Conservation (phyloP, 2,329 filamentous ascomycete species). For the Pseudopyricularia javanii region DNA sequence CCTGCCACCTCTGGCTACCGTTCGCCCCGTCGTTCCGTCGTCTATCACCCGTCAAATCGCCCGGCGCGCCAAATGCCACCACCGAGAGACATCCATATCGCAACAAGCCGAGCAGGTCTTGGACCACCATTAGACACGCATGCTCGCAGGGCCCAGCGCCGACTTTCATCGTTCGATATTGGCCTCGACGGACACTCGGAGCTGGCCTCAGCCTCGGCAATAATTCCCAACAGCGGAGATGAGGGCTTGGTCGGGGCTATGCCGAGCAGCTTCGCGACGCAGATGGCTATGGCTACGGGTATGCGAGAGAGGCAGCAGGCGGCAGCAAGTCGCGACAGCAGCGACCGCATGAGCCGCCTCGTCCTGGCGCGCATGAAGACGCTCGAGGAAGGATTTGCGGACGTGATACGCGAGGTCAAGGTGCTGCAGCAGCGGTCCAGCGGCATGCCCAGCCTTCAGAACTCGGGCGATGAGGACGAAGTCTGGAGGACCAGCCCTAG, state of each 20-base stretch:
- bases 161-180: constrained; percentile 54
- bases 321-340: constrained; percentile 23
- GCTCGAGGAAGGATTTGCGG: constrained; percentile 78
- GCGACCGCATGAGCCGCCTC: constrained; percentile 63
- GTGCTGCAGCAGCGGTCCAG: constrained; percentile 35
- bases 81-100: constrained; percentile 28
- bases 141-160: constrained; percentile 23
- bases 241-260: constrained; percentile 47
- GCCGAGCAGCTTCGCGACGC: constrained; percentile 68
- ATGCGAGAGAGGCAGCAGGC: constrained; percentile 26
- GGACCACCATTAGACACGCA: constrained; percentile 26
- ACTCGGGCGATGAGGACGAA: constrained; percentile 31
- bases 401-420: constrained; percentile 73
- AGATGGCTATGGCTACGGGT: constrained; percentile 63
- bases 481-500: constrained; percentile 3
- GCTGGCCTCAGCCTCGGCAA: constrained; percentile 29
- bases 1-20: constrained; percentile 22
- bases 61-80: constrained; percentile 39
- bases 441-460: constrained; percentile 32
- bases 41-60: constrained; percentile 33
- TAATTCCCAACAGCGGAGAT: constrained; percentile 18
- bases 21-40: constrained; percentile 31
- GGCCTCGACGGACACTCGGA: constrained; percentile 53
- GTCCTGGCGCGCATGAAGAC: constrained; percentile 87
- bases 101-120: constrained; percentile 7